phyloP scores from a whole-genome alignment of 352 stramenopile species.

The Phytophthora pini region DNA sequence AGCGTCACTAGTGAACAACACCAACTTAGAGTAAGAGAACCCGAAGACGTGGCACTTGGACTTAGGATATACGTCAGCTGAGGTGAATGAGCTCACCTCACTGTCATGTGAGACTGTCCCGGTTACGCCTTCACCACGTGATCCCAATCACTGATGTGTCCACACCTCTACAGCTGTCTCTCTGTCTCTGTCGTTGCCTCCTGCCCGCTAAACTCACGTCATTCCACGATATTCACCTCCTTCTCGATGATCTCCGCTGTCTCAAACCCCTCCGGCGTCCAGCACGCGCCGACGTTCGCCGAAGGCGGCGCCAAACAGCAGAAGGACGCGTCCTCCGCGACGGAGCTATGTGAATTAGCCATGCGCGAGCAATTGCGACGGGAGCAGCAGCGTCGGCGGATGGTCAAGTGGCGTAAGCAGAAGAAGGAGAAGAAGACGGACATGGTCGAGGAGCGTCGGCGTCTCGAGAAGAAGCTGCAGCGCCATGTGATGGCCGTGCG shows the following conservation, averaged over 20 bases:
- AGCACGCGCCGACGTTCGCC: not conserved
- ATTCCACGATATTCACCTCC: not conserved
- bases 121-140: constrained; percentile 1
- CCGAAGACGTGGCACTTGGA: too few species aligned
- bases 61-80: too few species aligned
- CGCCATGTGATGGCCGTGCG: not conserved
- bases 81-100: too few species aligned
- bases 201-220: not conserved
- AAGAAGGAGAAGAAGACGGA: constrained; percentile 4
- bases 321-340: not conserved
- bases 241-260: not conserved
- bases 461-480: constrained; percentile 12
- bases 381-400: not conserved
- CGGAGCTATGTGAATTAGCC: not conserved
- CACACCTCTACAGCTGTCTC: not conserved
- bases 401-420: constrained; percentile 3
- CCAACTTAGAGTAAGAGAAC: too few species aligned
- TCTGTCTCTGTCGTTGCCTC: not conserved
- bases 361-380: not conserved
- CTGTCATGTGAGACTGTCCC: too few species aligned
- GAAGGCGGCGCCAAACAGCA: not conserved
- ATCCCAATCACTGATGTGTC: not conserved
- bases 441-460: not conserved
- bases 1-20: too few species aligned
- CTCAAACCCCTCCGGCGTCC: not conserved